These are phyloP conservation scores for Bryoerythrophyllum caledonicum DNA, from an alignment of 225 moss, liverwort and hornwort species.

Conservation along the genomic window DNA sequence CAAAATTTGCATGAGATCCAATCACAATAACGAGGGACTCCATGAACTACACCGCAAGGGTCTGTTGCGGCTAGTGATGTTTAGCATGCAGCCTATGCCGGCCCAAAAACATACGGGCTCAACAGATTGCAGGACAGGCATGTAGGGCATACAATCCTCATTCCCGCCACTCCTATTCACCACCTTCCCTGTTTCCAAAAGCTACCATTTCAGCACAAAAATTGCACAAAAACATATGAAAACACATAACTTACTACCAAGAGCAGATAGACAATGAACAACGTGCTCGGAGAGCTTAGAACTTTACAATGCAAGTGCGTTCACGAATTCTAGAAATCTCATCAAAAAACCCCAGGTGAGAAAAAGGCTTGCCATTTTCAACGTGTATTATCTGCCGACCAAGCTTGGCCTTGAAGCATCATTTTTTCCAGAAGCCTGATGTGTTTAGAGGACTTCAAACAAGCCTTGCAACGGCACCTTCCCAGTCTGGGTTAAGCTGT, in stretches of 20 bases:
- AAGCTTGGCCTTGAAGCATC: slow-evolving; percentile 72
- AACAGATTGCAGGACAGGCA: slow-evolving; percentile 67
- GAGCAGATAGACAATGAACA: too few species aligned
- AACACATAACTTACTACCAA: too few species aligned
- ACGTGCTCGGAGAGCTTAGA: too few species aligned
- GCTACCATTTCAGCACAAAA: too few species aligned
- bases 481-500: slow-evolving; percentile 86
- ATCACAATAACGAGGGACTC: too few species aligned
- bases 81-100: slow-evolving; percentile 61
- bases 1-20: too few species aligned
- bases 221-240: too few species aligned
- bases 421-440: slow-evolving; percentile 74
- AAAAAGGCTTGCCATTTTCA: slow-evolving; percentile 58
- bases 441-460: slow-evolving; percentile 51
- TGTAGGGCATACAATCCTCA: slow-evolving; percentile 56
- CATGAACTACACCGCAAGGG: too few species aligned
- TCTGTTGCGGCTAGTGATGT: slow-evolving; percentile 68
- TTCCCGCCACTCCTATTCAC: too few species aligned
- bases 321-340: neutral
- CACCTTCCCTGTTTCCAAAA: too few species aligned
- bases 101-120: slow-evolving; percentile 77
- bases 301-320: too few species aligned
- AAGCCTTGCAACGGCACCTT: slow-evolving; percentile 70
- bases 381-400: slow-evolving; percentile 66
- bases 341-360: neutral